phyloP scores from a whole-genome alignment of 768 basidiomycete genomes.

The Chalciporus pseudorubinellus region DNA sequence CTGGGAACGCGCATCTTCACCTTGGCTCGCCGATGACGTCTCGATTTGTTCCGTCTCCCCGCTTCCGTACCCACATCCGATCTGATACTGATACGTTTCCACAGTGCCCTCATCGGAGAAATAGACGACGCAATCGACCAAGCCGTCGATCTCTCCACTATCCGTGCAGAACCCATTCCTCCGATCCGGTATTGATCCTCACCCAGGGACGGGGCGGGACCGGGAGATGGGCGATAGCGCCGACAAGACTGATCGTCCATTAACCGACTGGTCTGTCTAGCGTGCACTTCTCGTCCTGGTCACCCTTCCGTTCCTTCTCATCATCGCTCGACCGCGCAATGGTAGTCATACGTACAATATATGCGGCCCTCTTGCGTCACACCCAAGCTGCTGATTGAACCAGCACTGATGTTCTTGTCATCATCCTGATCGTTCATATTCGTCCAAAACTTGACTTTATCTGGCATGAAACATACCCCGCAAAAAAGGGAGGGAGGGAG shows the following conservation, averaged over 20 bases:
- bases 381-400: neutral
- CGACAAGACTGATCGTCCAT: neutral
- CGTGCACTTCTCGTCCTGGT: neutral
- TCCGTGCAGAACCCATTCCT: slow-evolving; percentile 86
- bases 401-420: neutral
- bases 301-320: neutral
- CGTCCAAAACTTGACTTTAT: neutral
- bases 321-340: neutral
- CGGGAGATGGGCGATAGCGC: neutral
- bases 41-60: neutral
- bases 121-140: slow-evolving; percentile 81
- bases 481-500: neutral
- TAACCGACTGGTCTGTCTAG: neutral
- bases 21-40: neutral
- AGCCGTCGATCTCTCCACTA: slow-evolving; percentile 66
- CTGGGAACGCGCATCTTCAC: neutral
- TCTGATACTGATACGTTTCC: slow-evolving; percentile 2
- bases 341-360: neutral
- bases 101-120: slow-evolving; percentile 77
- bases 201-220: neutral
- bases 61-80: neutral
- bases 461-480: slow-evolving; percentile 5
- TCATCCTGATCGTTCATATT: neutral
- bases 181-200: slow-evolving; percentile 66
- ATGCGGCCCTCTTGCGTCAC: neutral